Evolutionary conservation across 2,329 filamentous ascomycete genomes (phyloP), one percentile per base, ranked within the genome.

Genomic region (Trichoderma koningii): DNA sequence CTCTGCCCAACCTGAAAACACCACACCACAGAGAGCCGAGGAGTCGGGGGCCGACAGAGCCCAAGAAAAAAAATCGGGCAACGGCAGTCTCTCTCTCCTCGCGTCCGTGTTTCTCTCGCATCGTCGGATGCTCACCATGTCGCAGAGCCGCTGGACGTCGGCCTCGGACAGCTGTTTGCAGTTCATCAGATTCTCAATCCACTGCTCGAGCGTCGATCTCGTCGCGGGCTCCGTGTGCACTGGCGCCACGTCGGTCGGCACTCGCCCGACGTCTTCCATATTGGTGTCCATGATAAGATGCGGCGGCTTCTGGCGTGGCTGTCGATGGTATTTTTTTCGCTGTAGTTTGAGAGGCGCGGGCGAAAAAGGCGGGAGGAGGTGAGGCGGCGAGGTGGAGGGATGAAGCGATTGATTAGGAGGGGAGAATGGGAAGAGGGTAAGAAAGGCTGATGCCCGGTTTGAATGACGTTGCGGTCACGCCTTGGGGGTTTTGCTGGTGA

Each of bases 161-260:
- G 87, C 84, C 83, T 99, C 95, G 68, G 91, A 88, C 79, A 99
- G 85, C 85, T 98, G 95, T 84, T 99, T 99, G 90, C 95, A 99
- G 76, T 82, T 88, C 94, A 99, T 98, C 80, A 99, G 84, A 82
- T 86, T 93, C 85, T 97, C 94, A 77, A 99, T 98, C 95, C 95
- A 99, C 75, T 93, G 93, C 77, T 99, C 95, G 69, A 99, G 85
- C 67, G 92, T 97, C 68, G 91, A 88, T 82, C 97, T 95, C 71
- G 93, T 92, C 67, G 93, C 89, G 64, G 94, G 91, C 81, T 98
- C 95, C 67, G 79, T 75, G 74, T 87, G 85, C 64, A 87, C 82
- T 57, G 92, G 87, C 66, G 90, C 87, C 72, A 97, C 80, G 75
- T 90, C 90, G 76, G 91, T 86, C 70, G 93, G 91, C 74, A 90